These are phyloP conservation scores for Sporormia fimetaria DNA, from an alignment of 495 filamentous ascomycete genomes.

Conservation along the genomic window DNA sequence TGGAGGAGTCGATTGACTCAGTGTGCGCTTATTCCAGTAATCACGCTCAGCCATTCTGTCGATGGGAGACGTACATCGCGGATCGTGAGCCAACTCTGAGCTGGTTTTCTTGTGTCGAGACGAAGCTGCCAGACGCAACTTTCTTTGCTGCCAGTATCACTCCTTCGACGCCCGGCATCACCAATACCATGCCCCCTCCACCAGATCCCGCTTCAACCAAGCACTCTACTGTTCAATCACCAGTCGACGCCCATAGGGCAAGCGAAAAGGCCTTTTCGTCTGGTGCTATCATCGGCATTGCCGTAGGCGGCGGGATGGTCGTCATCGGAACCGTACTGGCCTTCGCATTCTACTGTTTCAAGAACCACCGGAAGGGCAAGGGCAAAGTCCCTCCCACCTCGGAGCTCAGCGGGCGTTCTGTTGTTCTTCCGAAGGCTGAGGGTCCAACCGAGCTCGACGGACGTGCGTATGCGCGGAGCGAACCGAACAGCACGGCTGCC, in stretches of 20 bases:
- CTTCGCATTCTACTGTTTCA: no score
- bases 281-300: conserved; percentile 5
- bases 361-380: neutral
- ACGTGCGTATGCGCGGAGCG: neutral
- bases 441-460: conserved; percentile 3
- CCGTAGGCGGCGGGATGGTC: neutral
- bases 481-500: conserved; percentile 1
- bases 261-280: conserved; percentile 11
- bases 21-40: neutral
- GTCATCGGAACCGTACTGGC: neutral
- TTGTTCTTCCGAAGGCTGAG: no score
- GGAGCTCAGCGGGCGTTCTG: no score
- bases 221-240: neutral
- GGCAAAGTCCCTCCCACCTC: neutral
- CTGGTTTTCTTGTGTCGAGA: conserved; percentile 15
- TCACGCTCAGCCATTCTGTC: conserved; percentile 7
- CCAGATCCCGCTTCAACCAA: neutral
- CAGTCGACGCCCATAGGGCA: conserved; percentile 3
- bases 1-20: neutral
- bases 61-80: conserved; percentile 16
- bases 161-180: neutral
- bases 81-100: conserved; percentile 10
- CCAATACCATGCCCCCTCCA: neutral
- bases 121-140: conserved; percentile 8
- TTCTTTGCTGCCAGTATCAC: conserved; percentile 13